Base-by-base conservation (phyloP, 805 yeast species). In the Blastobotrys mokoenaii region DNA sequence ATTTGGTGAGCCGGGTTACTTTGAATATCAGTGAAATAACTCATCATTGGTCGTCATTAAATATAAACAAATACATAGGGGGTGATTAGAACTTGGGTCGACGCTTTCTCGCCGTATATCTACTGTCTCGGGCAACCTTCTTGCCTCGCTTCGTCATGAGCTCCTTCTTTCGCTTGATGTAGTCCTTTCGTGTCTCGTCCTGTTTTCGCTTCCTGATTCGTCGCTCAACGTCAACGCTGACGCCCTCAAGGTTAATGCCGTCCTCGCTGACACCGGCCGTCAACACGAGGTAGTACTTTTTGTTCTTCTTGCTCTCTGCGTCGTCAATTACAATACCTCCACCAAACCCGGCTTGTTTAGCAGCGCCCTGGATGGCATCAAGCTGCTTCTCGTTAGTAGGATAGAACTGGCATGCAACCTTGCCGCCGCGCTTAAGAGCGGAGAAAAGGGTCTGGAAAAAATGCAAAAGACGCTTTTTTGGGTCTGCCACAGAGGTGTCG, bases 261-360 rank as follows among this genome's bases (percentile, higher is more conserved):
- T 81, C 76, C 3, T 81, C 84, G n/a, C 83, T 70, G 45, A 73
- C 74, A 47, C 96, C 96, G 1, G 97, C 95, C 41, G 89, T 82
- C 50, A 93, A 69, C 15, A 93, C 96, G 48, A 93, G 67, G 61
- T 93, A 93, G 63, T 83, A 86, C 66, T 93, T 93, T 64, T 82
- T 87, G 61, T 90, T 86, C 64, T 84, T 85, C 62, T 86, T 89
- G 31, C 88, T 79, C 56, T 93, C 97, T 3, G 96, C 94, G 50
- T 89, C 90, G 64, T 93, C 98, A 33, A 90, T 76, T 18, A 93
- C 88, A 53, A 90, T 71, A 51, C 98, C 98, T 59, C 98, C 97
- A 46, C 87, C 90, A 63, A 93, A 93, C 1, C 98, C 98, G 0
- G 97, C 82, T 4, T 84, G 80, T 64, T 88, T 90, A 8, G 98